phyloP scores from a whole-genome alignment of 345 rosid species.

The Pugionium cornutum region DNA sequence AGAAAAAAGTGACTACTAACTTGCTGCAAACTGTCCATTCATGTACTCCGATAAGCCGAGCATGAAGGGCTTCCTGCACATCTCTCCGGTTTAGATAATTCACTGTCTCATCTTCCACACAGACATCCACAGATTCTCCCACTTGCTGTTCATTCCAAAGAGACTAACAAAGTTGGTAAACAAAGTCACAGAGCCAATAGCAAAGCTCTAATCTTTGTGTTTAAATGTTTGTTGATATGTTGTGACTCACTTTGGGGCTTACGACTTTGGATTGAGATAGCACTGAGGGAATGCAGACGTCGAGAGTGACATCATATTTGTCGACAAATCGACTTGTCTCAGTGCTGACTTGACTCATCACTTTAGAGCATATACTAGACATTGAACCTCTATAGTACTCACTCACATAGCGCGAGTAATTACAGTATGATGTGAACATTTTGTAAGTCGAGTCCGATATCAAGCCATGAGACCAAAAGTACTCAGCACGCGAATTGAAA shows the following conservation, averaged over 20 bases:
- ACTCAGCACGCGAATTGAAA: constrained; percentile 92
- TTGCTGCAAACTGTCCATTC: constrained; percentile 90
- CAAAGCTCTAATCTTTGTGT: neutral
- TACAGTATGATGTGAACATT: constrained; percentile 82
- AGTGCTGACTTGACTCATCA: constrained; percentile 74
- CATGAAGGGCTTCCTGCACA: constrained; percentile 90
- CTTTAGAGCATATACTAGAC: constrained; percentile 76
- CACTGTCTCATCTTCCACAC: constrained; percentile 94
- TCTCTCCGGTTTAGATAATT: constrained; percentile 83
- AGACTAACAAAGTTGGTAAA: constrained; percentile 10
- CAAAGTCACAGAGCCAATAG: neutral
- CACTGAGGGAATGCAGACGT: constrained; percentile 82
- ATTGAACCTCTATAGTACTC: constrained; percentile 80
- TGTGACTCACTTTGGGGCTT: constrained; percentile 60
- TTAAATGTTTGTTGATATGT: neutral
- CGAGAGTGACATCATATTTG: constrained; percentile 95
- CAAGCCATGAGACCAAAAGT: constrained; percentile 97
- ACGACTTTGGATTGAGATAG: constrained; percentile 75
- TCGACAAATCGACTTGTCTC: constrained; percentile 93
- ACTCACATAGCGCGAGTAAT: constrained; percentile 84
- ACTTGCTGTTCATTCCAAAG: constrained; percentile 54
- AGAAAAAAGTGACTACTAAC: constrained; percentile 48
- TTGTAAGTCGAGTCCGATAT: constrained; percentile 87
- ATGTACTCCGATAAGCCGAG: constrained; percentile 78
- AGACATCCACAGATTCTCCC: constrained; percentile 79